phyloP scores from a whole-genome alignment of 805 yeast genomes.

The Hanseniaspora lachancei region DNA sequence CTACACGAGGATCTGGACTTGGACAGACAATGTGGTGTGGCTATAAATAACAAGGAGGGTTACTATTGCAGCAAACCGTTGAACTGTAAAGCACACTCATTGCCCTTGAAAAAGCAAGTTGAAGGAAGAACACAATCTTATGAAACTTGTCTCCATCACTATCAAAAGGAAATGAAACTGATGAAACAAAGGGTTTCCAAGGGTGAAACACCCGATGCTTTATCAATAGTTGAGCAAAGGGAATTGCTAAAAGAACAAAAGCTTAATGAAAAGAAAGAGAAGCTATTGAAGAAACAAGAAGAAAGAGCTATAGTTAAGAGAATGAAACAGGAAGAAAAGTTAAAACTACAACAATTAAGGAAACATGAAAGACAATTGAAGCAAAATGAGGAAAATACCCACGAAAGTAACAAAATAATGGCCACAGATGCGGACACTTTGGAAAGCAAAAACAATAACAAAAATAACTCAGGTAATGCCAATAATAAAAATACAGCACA shows the following conservation, averaged over 20 bases:
- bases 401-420: background rate
- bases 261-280: slow-evolving; percentile 22
- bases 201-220: slow-evolving; percentile 24
- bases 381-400: slow-evolving; percentile 20
- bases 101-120: slow-evolving; percentile 96
- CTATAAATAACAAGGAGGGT: slow-evolving; percentile 77
- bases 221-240: background rate
- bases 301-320: slow-evolving; percentile 13
- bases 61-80: slow-evolving; percentile 78
- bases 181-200: slow-evolving; percentile 32
- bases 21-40: slow-evolving; percentile 92
- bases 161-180: slow-evolving; percentile 86
- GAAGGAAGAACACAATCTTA: slow-evolving; percentile 87
- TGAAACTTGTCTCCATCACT: slow-evolving; percentile 73
- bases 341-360: slow-evolving; percentile 28
- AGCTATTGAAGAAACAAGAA: slow-evolving; percentile 11
- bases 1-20: slow-evolving; percentile 78
- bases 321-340: slow-evolving; percentile 17
- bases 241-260: slow-evolving; percentile 26
- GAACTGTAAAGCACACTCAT: slow-evolving; percentile 94
- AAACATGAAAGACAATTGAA: slow-evolving; percentile 27
- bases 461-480: slow-evolving; percentile 11
- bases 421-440: background rate
- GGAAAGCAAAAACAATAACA: slow-evolving; percentile 3
- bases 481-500: slow-evolving; percentile 10